Evolutionary conservation across 192 early-diverging fungal species (phyloP).

Genomic region (Diversispora eburnea): DNA sequence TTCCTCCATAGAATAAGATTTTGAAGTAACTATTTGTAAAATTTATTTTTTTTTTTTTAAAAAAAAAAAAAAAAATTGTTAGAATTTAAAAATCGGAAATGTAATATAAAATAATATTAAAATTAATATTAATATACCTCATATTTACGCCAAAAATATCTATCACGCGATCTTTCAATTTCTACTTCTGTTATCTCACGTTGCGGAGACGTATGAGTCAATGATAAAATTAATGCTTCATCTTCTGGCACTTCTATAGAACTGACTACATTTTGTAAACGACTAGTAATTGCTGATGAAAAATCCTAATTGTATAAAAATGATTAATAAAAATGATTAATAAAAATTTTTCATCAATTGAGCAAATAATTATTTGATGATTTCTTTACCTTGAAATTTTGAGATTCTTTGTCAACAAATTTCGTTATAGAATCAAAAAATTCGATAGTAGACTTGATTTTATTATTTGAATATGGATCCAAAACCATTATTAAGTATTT

Average conservation of each 20-base stretch:
- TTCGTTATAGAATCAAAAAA: background rate
- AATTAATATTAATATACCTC: background rate
- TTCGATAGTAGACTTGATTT: slow-evolving; percentile 6
- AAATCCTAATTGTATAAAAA: too few relatives aligned
- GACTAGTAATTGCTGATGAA: too few relatives aligned
- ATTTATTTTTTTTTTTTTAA: too few relatives aligned
- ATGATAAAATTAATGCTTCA: too few relatives aligned
- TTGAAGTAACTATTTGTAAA: background rate
- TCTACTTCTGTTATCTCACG: background rate
- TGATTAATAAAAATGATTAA: too few relatives aligned
- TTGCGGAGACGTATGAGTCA: too few relatives aligned
- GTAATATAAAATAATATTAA: background rate
- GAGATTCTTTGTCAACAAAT: background rate
- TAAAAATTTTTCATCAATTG: too few relatives aligned
- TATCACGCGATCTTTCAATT: background rate
- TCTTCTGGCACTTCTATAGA: too few relatives aligned
- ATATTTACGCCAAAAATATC: slow-evolving; percentile 19
- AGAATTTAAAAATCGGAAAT: background rate
- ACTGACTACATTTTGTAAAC: too few relatives aligned
- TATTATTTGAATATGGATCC: slow-evolving; percentile 7
- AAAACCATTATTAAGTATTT: background rate
- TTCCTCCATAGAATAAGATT: slow-evolving; percentile 15
- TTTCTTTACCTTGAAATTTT: slow-evolving; percentile 6
- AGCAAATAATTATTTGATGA: too few relatives aligned
- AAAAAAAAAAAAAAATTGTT: too few relatives aligned